A percentile compares a stretch with the other conserved stretches of the same genome.
Evolutionary conservation across 139 green algal species (phyloP).

Genomic region (Micractinium sp.): DNA sequence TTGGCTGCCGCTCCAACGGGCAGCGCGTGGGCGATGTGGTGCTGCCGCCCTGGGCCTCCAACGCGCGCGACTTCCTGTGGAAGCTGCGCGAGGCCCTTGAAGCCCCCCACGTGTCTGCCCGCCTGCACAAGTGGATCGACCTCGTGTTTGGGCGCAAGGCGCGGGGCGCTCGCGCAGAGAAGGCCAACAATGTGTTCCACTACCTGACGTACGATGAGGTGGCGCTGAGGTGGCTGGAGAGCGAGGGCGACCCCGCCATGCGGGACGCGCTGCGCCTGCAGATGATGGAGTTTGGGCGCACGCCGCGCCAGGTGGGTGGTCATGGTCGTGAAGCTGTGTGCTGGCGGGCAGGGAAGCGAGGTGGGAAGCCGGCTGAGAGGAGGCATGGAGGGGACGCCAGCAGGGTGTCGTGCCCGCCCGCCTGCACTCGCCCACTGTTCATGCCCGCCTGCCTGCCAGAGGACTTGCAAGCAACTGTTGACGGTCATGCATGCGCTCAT

Average conservation of each 20-base stretch:
- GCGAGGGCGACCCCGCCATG: slow-evolving; percentile 36
- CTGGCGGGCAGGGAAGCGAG: slow-evolving; percentile 37
- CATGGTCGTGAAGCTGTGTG: not conserved
- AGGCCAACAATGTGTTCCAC: slow-evolving; percentile 81
- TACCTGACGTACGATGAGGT: slow-evolving; percentile 79
- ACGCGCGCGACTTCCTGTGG: slow-evolving; percentile 51
- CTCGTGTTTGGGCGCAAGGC: slow-evolving; percentile 73
- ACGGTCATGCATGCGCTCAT: not conserved
- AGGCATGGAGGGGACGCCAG: not conserved
- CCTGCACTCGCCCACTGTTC: not conserved
- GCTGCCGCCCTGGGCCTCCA: slow-evolving; percentile 77
- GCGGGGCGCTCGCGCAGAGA: slow-evolving; percentile 50
- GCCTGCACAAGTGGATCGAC: slow-evolving; percentile 80
- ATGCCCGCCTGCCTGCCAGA: not conserved
- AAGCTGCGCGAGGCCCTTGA: slow-evolving; percentile 68
- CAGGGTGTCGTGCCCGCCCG: not conserved
- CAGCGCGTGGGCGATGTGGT: slow-evolving; percentile 64
- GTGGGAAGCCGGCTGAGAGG: too few species aligned
- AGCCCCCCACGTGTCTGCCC: slow-evolving; percentile 60
- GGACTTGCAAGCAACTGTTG: not conserved
- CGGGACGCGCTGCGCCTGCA: slow-evolving; percentile 57
- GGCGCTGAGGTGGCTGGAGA: slow-evolving; percentile 41
- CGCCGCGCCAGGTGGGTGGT: slow-evolving; percentile 62
- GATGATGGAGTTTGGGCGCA: slow-evolving; percentile 81
- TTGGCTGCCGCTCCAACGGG: slow-evolving; percentile 41